Conservation (phyloP, 176 grass and related monocot species). For the Zea luxurians region DNA sequence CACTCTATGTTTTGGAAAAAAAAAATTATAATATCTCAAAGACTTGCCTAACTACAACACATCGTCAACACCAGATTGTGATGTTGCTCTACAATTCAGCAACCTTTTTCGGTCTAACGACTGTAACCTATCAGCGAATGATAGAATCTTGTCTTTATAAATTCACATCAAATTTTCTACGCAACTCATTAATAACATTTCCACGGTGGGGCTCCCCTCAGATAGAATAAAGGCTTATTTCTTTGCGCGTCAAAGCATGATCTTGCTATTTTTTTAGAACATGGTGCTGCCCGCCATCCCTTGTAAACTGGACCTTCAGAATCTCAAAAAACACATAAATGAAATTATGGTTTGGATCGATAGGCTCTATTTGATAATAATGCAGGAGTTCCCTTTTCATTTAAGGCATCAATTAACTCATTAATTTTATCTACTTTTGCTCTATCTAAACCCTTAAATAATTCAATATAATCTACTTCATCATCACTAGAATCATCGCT, state of each 20-base stretch:
- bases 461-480: too few relatives aligned
- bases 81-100: slow-evolving; percentile 9
- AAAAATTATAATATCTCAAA: background rate
- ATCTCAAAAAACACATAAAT: slow-evolving; percentile 27
- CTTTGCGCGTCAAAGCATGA: background rate
- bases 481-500: too few relatives aligned
- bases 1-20: background rate
- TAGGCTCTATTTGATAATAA: too few relatives aligned
- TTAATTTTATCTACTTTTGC: too few relatives aligned
- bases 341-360: too few relatives aligned
- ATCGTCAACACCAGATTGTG: slow-evolving; percentile 15
- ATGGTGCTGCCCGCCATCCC: background rate
- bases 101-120: background rate
- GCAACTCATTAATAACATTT: slow-evolving; percentile 15
- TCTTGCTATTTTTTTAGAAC: background rate
- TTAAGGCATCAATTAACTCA: too few relatives aligned
- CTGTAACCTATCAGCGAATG: slow-evolving; percentile 10
- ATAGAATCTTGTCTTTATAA: background rate
- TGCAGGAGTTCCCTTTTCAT: too few relatives aligned
- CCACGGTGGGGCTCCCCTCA: background rate
- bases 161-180: background rate
- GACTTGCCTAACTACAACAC: slow-evolving; percentile 7
- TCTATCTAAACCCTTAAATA: too few relatives aligned
- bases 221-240: background rate
- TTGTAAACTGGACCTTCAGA: background rate